phyloP scores from a whole-genome alignment of 345 rosid genomes.

The Eucalyptus marginata region DNA sequence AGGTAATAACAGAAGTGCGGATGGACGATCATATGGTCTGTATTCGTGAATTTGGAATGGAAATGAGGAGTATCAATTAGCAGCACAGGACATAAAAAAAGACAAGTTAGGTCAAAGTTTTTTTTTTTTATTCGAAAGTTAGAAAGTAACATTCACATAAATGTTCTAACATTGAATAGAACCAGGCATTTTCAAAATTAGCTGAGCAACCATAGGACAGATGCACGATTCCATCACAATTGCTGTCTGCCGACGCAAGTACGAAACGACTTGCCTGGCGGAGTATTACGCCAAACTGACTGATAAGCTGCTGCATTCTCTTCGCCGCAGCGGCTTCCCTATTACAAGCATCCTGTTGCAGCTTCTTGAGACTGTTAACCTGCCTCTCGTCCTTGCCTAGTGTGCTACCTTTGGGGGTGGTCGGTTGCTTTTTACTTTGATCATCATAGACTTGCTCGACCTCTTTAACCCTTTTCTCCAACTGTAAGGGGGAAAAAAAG shows the following conservation, averaged over 20 bases:
- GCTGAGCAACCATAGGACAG: neutral
- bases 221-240: neutral
- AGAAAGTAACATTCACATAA: neutral
- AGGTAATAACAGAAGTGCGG: neutral
- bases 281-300: conserved; percentile 55
- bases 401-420: conserved; percentile 31
- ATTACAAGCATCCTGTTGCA: conserved; percentile 45
- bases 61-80: neutral
- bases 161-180: neutral
- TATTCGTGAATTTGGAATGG: neutral
- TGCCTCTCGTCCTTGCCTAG: conserved; percentile 39
- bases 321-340: conserved; percentile 69
- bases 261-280: conserved; percentile 21
- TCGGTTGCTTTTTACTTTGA: conserved; percentile 16
- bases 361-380: conserved; percentile 33
- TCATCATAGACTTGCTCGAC: conserved; percentile 51
- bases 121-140: neutral
- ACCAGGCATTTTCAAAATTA: neutral
- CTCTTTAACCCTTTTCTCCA: conserved; percentile 54
- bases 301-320: conserved; percentile 85
- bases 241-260: neutral
- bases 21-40: neutral
- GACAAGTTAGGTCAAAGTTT: neutral
- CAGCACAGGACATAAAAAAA: neutral
- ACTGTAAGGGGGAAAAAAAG: conserved; percentile 6